Evolutionary conservation across 306 rosid genomes (phyloP).

Genomic region (Sicyos baderoa): DNA sequence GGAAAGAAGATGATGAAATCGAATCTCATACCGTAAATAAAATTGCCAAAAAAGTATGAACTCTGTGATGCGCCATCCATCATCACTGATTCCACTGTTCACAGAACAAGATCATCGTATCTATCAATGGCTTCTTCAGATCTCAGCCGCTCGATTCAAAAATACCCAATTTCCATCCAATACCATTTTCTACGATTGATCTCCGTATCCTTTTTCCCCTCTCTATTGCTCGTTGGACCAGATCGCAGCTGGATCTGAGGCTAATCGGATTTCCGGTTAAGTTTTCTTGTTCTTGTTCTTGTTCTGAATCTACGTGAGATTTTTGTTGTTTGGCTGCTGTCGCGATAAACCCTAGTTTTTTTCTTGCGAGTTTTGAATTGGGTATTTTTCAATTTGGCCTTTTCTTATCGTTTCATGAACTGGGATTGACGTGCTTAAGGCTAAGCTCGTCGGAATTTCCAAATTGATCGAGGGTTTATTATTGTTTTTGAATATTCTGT

Average conservation of each 20-base stretch:
- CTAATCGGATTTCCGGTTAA: not conserved
- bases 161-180: not conserved
- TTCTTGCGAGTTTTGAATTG: not conserved
- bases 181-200: not conserved
- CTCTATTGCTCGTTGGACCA: constrained; percentile 19
- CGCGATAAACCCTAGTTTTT: constrained; percentile 16
- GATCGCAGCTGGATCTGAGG: constrained; percentile 24
- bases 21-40: too few relatives aligned
- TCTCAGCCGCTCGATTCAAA: not conserved
- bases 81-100: too few relatives aligned
- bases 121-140: not conserved
- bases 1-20: too few relatives aligned
- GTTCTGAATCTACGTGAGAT: not conserved
- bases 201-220: not conserved
- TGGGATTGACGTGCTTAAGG: not conserved
- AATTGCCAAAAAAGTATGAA: too few relatives aligned
- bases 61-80: too few relatives aligned
- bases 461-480: not conserved
- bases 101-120: too few relatives aligned
- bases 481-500: not conserved
- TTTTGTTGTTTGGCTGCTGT: constrained; percentile 6
- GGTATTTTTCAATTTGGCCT: not conserved
- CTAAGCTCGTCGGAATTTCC: not conserved
- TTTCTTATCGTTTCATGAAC: not conserved
- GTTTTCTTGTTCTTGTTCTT: not conserved